Conservation (phyloP, 768 basidiomycete genomes). For the Tubosaeta brunneosetosa region DNA sequence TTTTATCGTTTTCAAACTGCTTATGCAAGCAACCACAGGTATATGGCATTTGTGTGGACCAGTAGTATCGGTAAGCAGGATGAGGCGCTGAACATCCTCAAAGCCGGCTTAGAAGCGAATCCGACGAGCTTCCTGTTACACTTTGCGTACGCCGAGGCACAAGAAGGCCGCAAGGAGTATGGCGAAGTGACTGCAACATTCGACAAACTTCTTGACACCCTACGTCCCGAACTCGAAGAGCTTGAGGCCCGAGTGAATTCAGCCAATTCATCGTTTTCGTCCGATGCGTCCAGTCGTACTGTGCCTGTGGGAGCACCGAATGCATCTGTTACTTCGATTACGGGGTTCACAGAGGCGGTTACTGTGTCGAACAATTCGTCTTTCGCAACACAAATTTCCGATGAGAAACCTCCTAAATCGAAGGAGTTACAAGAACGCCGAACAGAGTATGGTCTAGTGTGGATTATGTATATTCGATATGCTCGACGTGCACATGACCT, state of each 20-base stretch:
- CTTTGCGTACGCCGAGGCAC: constrained; percentile 78
- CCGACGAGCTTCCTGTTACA: constrained; percentile 86
- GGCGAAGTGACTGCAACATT: constrained; percentile 68
- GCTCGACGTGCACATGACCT: constrained; percentile 83
- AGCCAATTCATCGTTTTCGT: constrained; percentile 35
- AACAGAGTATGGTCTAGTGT: constrained; percentile 72
- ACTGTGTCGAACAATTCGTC: constrained; percentile 40
- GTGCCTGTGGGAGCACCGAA: constrained; percentile 23
- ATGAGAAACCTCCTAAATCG: constrained; percentile 48
- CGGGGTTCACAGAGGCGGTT: constrained; percentile 27
- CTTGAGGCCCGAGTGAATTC: constrained; percentile 45
- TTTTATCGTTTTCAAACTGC: neutral
- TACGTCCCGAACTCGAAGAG: constrained; percentile 60
- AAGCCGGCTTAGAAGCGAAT: constrained; percentile 84
- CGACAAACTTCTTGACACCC: constrained; percentile 63
- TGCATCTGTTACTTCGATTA: constrained; percentile 3
- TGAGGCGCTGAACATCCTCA: constrained; percentile 76
- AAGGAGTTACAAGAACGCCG: constrained; percentile 53
- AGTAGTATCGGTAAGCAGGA: constrained; percentile 68
- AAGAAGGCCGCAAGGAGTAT: constrained; percentile 60
- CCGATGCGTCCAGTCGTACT: constrained; percentile 30
- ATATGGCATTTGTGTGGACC: constrained; percentile 87
- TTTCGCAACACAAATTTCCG: constrained; percentile 47
- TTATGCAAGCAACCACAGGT: constrained; percentile 48
- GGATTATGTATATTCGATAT: constrained; percentile 93